Conservation (phyloP, 2,329 filamentous ascomycete species). For the Trichoderma polysporum region DNA sequence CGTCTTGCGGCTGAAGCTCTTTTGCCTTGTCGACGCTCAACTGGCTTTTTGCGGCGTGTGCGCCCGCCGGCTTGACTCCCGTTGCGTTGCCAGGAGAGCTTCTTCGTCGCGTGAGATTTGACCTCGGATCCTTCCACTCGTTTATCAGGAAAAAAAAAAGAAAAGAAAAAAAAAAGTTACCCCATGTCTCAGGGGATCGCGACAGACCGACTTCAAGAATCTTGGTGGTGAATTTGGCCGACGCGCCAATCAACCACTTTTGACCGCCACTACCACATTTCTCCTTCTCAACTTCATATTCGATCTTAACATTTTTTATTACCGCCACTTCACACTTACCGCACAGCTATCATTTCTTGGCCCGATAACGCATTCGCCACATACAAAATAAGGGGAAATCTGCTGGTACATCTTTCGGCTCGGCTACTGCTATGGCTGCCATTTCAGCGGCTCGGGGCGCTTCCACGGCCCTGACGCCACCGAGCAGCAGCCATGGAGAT, state of each 20-base stretch:
- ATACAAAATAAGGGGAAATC: conserved; percentile 26
- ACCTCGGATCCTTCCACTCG: conserved; percentile 16
- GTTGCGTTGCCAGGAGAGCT: conserved; percentile 13
- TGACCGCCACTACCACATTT: neutral
- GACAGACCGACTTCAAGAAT: conserved; percentile 13
- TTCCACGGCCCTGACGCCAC: conserved; percentile 48
- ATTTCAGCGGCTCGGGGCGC: conserved; percentile 52
- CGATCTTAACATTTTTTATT: neutral
- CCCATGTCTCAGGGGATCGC: conserved; percentile 20
- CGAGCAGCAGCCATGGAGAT: conserved; percentile 50
- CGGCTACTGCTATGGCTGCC: conserved; percentile 46
- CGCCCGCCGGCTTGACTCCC: conserved; percentile 9
- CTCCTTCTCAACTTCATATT: conserved; percentile 4
- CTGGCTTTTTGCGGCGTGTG: conserved; percentile 12
- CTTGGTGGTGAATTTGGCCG: conserved; percentile 18
- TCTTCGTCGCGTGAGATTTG: conserved; percentile 2
- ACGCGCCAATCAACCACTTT: conserved; percentile 3
- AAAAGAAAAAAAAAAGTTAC: neutral
- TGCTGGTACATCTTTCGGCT: conserved; percentile 29
- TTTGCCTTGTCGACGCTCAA: neutral
- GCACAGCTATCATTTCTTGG: neutral
- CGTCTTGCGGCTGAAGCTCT: neutral
- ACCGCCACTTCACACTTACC: neutral
- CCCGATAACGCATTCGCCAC: conserved; percentile 4
- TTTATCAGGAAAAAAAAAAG: neutral